These are phyloP conservation scores for Aspergillus persii DNA, from an alignment of 2,329 filamentous ascomycete species.

Conservation along the genomic window DNA sequence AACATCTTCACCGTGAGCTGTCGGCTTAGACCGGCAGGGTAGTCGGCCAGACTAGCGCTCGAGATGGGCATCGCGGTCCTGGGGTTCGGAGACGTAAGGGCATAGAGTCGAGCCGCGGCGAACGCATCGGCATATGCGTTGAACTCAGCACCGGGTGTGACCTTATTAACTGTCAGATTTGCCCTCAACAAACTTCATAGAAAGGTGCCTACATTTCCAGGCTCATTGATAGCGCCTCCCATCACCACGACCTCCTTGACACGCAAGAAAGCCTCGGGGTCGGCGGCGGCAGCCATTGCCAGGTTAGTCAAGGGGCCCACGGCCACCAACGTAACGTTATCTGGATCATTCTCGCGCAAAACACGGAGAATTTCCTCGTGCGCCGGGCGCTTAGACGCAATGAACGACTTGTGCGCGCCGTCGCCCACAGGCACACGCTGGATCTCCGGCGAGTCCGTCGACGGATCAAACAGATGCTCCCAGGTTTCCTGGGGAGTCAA, in stretches of 20 bases:
- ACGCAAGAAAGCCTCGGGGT: constrained; percentile 83
- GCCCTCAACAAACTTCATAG: not conserved
- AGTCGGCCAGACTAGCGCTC: constrained; percentile 51
- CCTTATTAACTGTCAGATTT: constrained; percentile 26
- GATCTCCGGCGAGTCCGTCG: constrained; percentile 44
- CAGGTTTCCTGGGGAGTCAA: constrained; percentile 72
- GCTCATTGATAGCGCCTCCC: constrained; percentile 78
- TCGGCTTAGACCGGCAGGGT: constrained; percentile 63
- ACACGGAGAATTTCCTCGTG: constrained; percentile 88
- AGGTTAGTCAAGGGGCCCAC: constrained; percentile 93
- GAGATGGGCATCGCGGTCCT: constrained; percentile 74
- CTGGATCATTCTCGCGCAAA: constrained; percentile 73
- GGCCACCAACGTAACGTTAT: constrained; percentile 85
- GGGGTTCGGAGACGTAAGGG: constrained; percentile 71
- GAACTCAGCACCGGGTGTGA: constrained; percentile 84
- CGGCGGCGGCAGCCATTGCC: constrained; percentile 81
- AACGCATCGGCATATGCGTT: constrained; percentile 88
- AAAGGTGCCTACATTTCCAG: constrained; percentile 69
- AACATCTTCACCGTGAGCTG: constrained; percentile 68
- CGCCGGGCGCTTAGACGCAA: constrained; percentile 68
- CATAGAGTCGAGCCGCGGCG: constrained; percentile 73
- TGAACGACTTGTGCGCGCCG: constrained; percentile 59
- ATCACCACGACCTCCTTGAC: constrained; percentile 93
- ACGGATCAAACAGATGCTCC: constrained; percentile 63
- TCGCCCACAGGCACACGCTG: constrained; percentile 43